Base-by-base conservation (phyloP, 2,329 filamentous ascomycete species). In the Thielaviopsis euricoi region DNA sequence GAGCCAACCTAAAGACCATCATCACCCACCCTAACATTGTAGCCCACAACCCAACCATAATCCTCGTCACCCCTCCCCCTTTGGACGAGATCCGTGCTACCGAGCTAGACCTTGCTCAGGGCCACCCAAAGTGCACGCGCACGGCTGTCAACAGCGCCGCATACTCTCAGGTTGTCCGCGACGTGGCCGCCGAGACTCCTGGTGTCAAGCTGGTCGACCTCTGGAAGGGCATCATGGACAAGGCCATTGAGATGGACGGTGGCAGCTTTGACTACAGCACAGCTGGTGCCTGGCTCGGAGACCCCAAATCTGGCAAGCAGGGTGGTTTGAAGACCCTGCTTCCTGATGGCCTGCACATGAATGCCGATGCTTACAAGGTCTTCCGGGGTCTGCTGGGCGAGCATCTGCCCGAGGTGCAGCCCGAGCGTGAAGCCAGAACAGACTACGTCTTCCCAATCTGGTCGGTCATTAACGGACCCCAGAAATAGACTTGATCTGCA, bases 21-120 rank as follows among this genome's bases (percentile, higher is more conserved):
- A 72, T 94, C 65, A 81, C 75, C 2, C 87, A 96, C 68, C 80
- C 85, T 7, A 73, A 74, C 59, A 77, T 95, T 60, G 70, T 71
- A 58, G 82, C 80, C 6, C 89, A 96, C 65, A 76, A 78, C 40
- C 82, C 87, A 25, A 81, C 79, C 56, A 83, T 89, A 57, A 75
- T 96, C 51, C 73, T 97, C 6, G 76, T 96, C 53, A 86, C 88
- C 0, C 89, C 91, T 25, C 87, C 90, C 1, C 89, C 89, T 0
- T 70, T 94, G 55, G 86, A 95, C 64, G 85, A 94, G 70, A 83
- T 88, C 67, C 79, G 83, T 61, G 71, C 80, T 43, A 73, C 74
- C 56, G 66, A 66, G 61, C 68, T 75, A 37, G 78, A 80, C 66
- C 65, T 72, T 19, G 70, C 65, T 1, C 69, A 72, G 61, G 78